phyloP scores from a whole-genome alignment of 345 rosid genomes.

The Lepidium aucheri region DNA sequence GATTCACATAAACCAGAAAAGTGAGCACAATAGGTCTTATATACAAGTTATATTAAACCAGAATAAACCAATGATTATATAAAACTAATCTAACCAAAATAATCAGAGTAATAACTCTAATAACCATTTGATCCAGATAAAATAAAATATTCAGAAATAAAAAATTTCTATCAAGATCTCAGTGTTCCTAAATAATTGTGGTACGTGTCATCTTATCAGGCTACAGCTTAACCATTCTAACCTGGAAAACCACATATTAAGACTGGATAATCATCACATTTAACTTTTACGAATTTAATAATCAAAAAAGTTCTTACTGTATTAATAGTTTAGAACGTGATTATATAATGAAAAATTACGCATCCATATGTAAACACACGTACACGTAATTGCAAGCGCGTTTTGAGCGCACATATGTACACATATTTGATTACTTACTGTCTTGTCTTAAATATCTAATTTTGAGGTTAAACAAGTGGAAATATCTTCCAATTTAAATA shows the following conservation, averaged over 20 bases:
- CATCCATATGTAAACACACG: slow-evolving; percentile 20
- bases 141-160: neutral
- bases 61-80: too few species aligned
- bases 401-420: slow-evolving; percentile 11
- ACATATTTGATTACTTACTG: slow-evolving; percentile 15
- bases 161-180: neutral
- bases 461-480: neutral
- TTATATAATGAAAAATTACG: slow-evolving; percentile 4
- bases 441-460: slow-evolving; percentile 10
- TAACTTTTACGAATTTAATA: neutral
- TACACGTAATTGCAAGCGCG: slow-evolving; percentile 9
- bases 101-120: too few species aligned
- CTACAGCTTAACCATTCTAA: slow-evolving; percentile 19
- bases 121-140: neutral
- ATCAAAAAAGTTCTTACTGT: neutral
- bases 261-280: slow-evolving; percentile 13
- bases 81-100: too few species aligned
- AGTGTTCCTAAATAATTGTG: neutral
- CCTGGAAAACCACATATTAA: slow-evolving; percentile 11
- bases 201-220: slow-evolving; percentile 8
- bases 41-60: too few species aligned
- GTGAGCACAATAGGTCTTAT: too few species aligned
- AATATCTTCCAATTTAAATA: neutral
- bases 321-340: neutral
- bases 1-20: too few species aligned